A percentile compares a stretch with the other conserved stretches of the same genome.
These are phyloP conservation scores for Pseudohalonectria lignicola DNA, from an alignment of 2,329 filamentous ascomycete species.

Conservation along the genomic window DNA sequence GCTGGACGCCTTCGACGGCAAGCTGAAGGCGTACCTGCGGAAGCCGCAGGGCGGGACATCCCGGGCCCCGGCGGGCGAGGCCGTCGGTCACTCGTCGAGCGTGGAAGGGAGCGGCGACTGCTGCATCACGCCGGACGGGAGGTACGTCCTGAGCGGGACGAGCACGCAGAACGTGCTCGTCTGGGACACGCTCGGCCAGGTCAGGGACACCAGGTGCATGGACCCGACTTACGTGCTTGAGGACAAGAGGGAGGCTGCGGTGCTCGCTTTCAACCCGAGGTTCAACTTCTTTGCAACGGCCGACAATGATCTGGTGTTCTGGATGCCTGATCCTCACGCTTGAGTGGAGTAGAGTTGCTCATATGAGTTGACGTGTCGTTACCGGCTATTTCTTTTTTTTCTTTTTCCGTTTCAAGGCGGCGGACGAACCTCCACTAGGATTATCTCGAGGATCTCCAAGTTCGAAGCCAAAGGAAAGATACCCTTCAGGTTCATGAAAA, in stretches of 20 bases:
- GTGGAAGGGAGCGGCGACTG: conserved; percentile 63
- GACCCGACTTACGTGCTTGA: conserved; percentile 54
- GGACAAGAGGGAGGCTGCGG: conserved; percentile 56
- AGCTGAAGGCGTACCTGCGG: conserved; percentile 61
- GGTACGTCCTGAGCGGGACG: conserved; percentile 76
- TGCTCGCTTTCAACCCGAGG: conserved; percentile 80
- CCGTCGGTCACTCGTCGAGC: conserved; percentile 22
- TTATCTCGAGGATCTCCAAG: too few species aligned
- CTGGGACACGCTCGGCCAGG: conserved; percentile 65
- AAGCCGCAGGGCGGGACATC: conserved; percentile 43
- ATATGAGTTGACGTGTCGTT: too few species aligned
- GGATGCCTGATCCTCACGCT: conserved; percentile 58
- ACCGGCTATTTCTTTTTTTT: too few species aligned
- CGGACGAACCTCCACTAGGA: too few species aligned
- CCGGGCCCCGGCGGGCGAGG: conserved; percentile 43
- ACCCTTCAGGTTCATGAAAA: too few species aligned
- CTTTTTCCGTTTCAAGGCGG: too few species aligned
- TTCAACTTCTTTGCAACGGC: conserved; percentile 88
- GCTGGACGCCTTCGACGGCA: conserved; percentile 84
- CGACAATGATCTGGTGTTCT: conserved; percentile 73
- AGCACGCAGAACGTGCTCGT: conserved; percentile 62
- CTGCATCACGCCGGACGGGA: conserved; percentile 81
- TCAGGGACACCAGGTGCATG: conserved; percentile 45
- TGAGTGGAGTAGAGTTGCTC: too few species aligned
- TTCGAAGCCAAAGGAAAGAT: too few species aligned